Percentiles rank a stretch among this genome's conserved stretches.
These are phyloP conservation scores for Picea sitchensis DNA, from an alignment of 75 land plant species.

Conservation along the genomic window DNA sequence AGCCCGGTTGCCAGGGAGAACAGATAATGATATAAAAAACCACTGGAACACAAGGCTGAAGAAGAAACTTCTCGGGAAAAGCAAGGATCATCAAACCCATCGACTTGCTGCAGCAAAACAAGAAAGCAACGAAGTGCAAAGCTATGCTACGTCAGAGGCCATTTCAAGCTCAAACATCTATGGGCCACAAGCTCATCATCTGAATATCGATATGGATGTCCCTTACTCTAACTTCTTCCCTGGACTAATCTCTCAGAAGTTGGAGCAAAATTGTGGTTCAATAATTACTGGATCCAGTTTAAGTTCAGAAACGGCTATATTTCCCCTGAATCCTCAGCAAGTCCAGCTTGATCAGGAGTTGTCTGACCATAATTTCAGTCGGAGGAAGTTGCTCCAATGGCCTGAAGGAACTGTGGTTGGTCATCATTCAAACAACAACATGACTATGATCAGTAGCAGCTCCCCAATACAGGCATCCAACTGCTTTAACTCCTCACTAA, in stretches of 20 bases:
- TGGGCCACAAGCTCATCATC: neutral
- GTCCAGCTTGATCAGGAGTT: neutral
- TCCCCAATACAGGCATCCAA: neutral
- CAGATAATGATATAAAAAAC: slow-evolving; percentile 6
- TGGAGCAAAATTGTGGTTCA: neutral
- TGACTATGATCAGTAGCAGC: neutral
- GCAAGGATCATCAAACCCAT: slow-evolving; percentile 13
- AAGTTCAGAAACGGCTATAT: neutral
- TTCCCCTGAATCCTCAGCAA: neutral
- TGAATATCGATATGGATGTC: neutral
- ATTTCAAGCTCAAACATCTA: neutral
- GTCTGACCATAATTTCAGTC: neutral
- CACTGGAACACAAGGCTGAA: slow-evolving; percentile 5
- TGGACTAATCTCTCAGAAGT: neutral
- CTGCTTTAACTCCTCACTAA: neutral
- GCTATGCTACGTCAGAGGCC: neutral
- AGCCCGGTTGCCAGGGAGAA: neutral
- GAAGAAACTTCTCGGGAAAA: slow-evolving; percentile 17
- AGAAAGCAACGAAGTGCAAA: neutral
- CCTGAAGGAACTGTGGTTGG: neutral
- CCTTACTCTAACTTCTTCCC: neutral
- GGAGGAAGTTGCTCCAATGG: neutral
- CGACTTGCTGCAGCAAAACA: neutral
- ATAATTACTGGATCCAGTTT: neutral
- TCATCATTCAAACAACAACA: neutral